Evolutionary conservation across 2,329 filamentous ascomycete genomes (phyloP).

Genomic region (Trichoderma semiorbis): DNA sequence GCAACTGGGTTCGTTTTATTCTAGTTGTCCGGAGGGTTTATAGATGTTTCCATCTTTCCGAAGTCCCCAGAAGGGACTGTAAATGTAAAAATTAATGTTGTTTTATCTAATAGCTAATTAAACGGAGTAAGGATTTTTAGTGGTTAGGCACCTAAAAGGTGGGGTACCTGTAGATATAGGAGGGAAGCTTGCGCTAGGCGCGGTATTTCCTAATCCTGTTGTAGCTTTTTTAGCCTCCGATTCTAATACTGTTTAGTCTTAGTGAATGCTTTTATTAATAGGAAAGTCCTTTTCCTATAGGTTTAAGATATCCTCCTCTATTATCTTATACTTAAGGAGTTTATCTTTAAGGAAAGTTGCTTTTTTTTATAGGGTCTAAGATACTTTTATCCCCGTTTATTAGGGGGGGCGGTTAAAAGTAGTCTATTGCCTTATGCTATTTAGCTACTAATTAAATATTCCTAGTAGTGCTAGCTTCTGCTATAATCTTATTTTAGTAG

Average conservation of each 20-base stretch:
- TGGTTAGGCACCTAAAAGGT: no score
- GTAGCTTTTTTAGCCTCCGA: not conserved
- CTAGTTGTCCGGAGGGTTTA: no score
- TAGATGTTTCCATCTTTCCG: no score
- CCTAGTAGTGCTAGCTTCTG: no score
- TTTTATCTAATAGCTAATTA: no score
- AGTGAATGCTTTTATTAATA: not conserved
- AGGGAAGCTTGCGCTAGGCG: no score
- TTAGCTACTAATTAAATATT: not conserved
- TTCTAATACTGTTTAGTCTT: not conserved
- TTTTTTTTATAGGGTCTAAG: not conserved
- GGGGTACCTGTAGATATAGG: no score
- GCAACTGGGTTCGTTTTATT: no score
- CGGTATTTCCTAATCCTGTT: not conserved
- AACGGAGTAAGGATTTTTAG: no score
- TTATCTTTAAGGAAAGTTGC: not conserved
- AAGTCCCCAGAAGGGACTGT: no score
- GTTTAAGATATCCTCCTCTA: not conserved
- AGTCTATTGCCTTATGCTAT: not conserved
- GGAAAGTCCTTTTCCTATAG: not conserved
- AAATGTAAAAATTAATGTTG: no score
- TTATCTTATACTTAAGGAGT: not conserved
- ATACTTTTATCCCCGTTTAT: not conserved
- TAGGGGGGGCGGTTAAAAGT: not conserved
- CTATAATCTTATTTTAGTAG: not conserved